Evolutionary conservation across 2,329 filamentous ascomycete genomes (phyloP), one percentile per base, ranked within the genome.

Genomic region (Cladophialophora yegresii): DNA sequence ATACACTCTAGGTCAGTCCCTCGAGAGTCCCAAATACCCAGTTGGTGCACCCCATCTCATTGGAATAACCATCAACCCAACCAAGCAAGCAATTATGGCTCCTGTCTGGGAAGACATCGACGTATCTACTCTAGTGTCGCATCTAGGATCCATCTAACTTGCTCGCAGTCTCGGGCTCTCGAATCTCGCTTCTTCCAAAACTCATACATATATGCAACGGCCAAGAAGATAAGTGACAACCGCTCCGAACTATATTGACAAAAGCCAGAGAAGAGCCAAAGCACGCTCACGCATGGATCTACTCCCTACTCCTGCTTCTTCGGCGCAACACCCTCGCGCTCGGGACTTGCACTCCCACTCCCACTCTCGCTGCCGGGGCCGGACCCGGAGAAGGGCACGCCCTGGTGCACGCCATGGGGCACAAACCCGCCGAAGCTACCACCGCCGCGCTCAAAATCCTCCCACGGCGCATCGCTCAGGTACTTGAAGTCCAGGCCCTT

Each of bases 401-500:
- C 63, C 49, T 66, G 40, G 22, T 57, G 51, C 16, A 58, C 33
- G 40, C 51, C 45, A n/a, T 54, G 33, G 16, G 58, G 13, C 28
- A 58, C 40, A 26, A n/a, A 26, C 13, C 23, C 33, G 20, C 47
- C 45, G 30, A 65, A 49, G 23, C 53, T 51, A 4, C 54, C n/a
- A n/a, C n/a, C n/a, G n/a, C n/a, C 54, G 10, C 57, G 10, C 26
- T 58, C 59, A 20, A 62, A 28, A 22, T 57, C 56, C 4, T 58
- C 64, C 64, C 64, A 61, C n/a, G 64, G 61, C 43, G 32, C 71
- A 63, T 75, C 79, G 65, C 78, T 77, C 16, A 80, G 78, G 70
- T 83, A 81, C 69, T 83, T 80, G 70, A 77, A 71, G 67, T 86
- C 84, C 36, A 87, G 71, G 0, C 84, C 84, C 13, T 74, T 73